phyloP scores from a whole-genome alignment of 768 basidiomycete genomes.

The Cytidiella melzeri region DNA sequence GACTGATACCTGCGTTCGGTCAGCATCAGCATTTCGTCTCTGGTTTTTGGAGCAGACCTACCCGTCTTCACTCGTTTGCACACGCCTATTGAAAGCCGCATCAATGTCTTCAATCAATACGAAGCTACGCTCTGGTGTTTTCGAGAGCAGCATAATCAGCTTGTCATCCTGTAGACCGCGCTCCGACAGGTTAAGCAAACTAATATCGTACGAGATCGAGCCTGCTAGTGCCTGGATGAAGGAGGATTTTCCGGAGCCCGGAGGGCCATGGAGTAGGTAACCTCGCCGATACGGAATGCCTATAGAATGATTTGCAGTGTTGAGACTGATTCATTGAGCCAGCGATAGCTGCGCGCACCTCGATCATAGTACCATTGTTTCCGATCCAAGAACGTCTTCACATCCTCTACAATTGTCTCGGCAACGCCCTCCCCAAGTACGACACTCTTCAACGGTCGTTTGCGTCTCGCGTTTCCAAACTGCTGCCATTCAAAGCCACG shows the following conservation, averaged over 20 bases:
- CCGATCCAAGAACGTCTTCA: constrained; percentile 75
- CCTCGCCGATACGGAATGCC: constrained; percentile 97
- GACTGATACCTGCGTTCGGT: constrained; percentile 70
- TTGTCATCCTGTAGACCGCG: constrained; percentile 96
- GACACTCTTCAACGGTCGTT: constrained; percentile 83
- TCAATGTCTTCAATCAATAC: constrained; percentile 98
- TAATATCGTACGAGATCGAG: constrained; percentile 89
- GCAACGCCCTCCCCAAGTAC: constrained; percentile 78
- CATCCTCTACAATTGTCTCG: constrained; percentile 78
- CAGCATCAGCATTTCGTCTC: neutral
- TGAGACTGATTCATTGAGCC: neutral
- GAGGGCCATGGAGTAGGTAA: constrained; percentile 92
- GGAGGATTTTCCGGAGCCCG: constrained; percentile 97
- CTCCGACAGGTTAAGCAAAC: constrained; percentile 91
- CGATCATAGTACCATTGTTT: constrained; percentile 95
- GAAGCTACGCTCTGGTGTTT: constrained; percentile 88
- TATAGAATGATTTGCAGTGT: no score
- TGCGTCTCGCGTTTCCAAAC: constrained; percentile 86
- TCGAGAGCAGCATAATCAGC: constrained; percentile 86
- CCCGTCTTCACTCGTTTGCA: constrained; percentile 91
- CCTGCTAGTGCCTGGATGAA: constrained; percentile 98
- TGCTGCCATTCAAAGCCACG: constrained; percentile 97
- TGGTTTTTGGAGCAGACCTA: constrained; percentile 34
- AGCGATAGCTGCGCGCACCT: constrained; percentile 57
- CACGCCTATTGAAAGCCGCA: constrained; percentile 91